These are phyloP conservation scores for Huntiella moniliformis DNA, from an alignment of 2,329 filamentous ascomycete genomes.

Conservation along the genomic window DNA sequence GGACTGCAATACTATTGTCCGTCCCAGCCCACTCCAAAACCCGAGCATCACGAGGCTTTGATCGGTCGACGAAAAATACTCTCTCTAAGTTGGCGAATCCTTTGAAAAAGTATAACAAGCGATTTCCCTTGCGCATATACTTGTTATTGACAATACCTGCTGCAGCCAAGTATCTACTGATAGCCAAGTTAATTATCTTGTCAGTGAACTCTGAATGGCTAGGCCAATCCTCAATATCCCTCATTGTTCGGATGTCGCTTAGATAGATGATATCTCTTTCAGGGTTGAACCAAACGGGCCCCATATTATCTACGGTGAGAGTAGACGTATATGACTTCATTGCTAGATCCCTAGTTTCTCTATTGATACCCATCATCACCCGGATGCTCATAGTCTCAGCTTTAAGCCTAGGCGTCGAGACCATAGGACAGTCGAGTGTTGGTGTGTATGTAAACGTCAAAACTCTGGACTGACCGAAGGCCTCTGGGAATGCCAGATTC, in stretches of 20 bases:
- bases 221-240: background rate
- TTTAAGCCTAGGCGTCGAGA: background rate
- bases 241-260: background rate
- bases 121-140: too few relatives aligned
- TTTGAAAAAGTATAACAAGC: slow-evolving; percentile 2
- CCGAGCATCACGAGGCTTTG: background rate
- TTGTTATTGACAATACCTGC: too few relatives aligned
- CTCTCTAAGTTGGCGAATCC: slow-evolving; percentile 4
- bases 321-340: background rate
- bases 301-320: background rate
- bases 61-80: slow-evolving; percentile 4
- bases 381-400: slow-evolving; percentile 2
- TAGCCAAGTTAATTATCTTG: slow-evolving; percentile 7
- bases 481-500: slow-evolving; percentile 7
- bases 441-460: background rate
- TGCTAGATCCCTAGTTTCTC: slow-evolving; percentile 4
- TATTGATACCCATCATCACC: slow-evolving; percentile 6
- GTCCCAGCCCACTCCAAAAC: background rate
- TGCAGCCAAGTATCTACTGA: too few relatives aligned
- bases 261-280: slow-evolving; percentile 5
- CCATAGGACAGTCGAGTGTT: background rate
- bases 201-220: background rate
- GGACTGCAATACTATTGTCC: slow-evolving; percentile 5
- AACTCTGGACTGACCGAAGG: background rate
- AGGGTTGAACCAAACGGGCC: slow-evolving; percentile 2